Evolutionary conservation across 2,329 filamentous ascomycete species (phyloP).

Genomic region (Lachnellula occidentalis): DNA sequence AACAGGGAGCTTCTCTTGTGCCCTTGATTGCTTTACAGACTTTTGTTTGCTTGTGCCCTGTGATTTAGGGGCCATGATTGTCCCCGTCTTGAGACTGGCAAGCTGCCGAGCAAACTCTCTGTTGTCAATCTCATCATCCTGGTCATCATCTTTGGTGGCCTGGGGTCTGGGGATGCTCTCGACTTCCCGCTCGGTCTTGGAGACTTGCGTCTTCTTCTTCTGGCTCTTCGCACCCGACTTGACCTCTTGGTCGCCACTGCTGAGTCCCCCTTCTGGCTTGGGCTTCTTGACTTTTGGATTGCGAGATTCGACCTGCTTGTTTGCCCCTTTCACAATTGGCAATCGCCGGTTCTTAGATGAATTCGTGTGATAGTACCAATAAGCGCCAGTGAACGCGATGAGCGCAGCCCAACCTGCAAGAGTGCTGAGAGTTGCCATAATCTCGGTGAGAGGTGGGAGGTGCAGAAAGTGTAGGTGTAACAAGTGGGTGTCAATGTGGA

Average conservation of each 20-base stretch:
- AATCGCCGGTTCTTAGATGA: conserved; percentile 16
- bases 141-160: conserved; percentile 11
- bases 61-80: conserved; percentile 50
- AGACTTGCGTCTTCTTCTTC: conserved; percentile 22
- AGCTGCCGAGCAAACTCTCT: conserved; percentile 74
- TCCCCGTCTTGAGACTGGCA: conserved; percentile 63
- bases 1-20: conserved; percentile 44
- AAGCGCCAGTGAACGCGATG: conserved; percentile 28
- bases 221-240: conserved; percentile 16
- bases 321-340: conserved; percentile 12
- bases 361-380: conserved; percentile 10
- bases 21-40: conserved; percentile 65
- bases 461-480: neutral
- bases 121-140: conserved; percentile 56
- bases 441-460: conserved; percentile 4
- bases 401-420: conserved; percentile 35
- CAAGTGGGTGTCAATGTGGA: neutral
- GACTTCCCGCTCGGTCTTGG: conserved; percentile 8
- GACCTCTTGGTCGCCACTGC: conserved; percentile 19
- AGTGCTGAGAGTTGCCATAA: conserved; percentile 27
- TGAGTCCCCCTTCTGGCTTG: conserved; percentile 21
- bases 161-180: conserved; percentile 2
- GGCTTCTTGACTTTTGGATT: conserved; percentile 25
- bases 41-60: conserved; percentile 40
- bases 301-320: conserved; percentile 19